Evolutionary conservation across 2,329 filamentous ascomycete genomes (phyloP).

Genomic region (Phialophora verrucosa): DNA sequence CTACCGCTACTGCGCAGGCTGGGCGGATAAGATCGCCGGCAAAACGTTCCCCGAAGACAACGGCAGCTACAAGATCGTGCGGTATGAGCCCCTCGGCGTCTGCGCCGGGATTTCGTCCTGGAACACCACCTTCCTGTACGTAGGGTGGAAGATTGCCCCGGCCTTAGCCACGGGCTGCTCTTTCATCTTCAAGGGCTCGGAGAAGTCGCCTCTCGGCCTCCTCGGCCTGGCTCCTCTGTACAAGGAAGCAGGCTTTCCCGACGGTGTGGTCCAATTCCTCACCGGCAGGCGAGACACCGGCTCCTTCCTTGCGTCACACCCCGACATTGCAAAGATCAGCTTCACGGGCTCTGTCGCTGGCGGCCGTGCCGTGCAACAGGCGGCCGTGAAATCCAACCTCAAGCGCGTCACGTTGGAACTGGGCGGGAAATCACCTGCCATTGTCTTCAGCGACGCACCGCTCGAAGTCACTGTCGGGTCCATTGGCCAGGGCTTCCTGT

Average conservation of each 20-base stretch:
- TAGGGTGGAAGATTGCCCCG: conserved; percentile 58
- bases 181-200: conserved; percentile 62
- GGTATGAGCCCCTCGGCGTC: conserved; percentile 71
- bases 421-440: conserved; percentile 63
- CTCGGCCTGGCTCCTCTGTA: conserved; percentile 69
- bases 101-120: conserved; percentile 84
- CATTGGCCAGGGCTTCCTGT: conserved; percentile 66
- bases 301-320: conserved; percentile 69
- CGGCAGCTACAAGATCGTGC: conserved; percentile 73
- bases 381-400: conserved; percentile 53
- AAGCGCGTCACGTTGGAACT: conserved; percentile 68
- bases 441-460: conserved; percentile 64
- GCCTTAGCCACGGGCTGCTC: conserved; percentile 63
- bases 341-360: conserved; percentile 78
- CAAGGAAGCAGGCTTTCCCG: conserved; percentile 75
- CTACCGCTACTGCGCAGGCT: conserved; percentile 86
- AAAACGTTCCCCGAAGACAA: conserved; percentile 80
- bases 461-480: conserved; percentile 77
- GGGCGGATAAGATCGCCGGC: conserved; percentile 89
- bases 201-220: conserved; percentile 63
- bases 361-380: conserved; percentile 55
- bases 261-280: conserved; percentile 77
- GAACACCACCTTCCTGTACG: conserved; percentile 74
- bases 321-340: conserved; percentile 74
- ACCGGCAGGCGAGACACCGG: conserved; percentile 74